These are phyloP conservation scores for Sisymbrium irio DNA, from an alignment of 345 rosid species.

Conservation along the genomic window DNA sequence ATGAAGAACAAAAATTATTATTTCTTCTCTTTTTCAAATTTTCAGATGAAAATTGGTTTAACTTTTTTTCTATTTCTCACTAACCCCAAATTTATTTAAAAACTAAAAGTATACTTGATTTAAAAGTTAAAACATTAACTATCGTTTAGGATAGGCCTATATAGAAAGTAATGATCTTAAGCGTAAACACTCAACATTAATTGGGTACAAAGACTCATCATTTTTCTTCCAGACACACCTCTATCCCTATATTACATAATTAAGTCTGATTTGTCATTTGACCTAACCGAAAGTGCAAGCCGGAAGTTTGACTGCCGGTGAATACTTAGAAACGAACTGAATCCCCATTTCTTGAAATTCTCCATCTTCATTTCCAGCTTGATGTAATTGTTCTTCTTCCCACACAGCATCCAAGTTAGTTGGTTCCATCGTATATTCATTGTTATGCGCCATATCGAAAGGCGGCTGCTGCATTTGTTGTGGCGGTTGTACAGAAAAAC, in stretches of 20 bases:
- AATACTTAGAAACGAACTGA: constrained; percentile 20
- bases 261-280: background rate
- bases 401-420: constrained; percentile 13
- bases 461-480: constrained; percentile 25
- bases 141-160: background rate
- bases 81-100: too few species aligned
- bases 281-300: constrained; percentile 24
- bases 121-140: too few species aligned
- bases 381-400: constrained; percentile 7
- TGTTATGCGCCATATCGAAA: constrained; percentile 28
- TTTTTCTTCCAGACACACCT: background rate
- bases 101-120: too few species aligned
- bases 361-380: background rate
- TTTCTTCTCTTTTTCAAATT: too few species aligned
- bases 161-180: background rate
- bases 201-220: background rate
- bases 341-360: constrained; percentile 19
- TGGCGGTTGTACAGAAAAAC: constrained; percentile 27
- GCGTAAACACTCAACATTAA: background rate
- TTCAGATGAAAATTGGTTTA: too few species aligned
- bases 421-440: constrained; percentile 22
- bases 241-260: background rate
- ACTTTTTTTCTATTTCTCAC: too few species aligned
- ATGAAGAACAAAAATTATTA: too few species aligned
- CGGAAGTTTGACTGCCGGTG: constrained; percentile 17